These are phyloP conservation scores for Eucalyptus camaldulensis DNA, from an alignment of 345 rosid genomes.

Conservation along the genomic window DNA sequence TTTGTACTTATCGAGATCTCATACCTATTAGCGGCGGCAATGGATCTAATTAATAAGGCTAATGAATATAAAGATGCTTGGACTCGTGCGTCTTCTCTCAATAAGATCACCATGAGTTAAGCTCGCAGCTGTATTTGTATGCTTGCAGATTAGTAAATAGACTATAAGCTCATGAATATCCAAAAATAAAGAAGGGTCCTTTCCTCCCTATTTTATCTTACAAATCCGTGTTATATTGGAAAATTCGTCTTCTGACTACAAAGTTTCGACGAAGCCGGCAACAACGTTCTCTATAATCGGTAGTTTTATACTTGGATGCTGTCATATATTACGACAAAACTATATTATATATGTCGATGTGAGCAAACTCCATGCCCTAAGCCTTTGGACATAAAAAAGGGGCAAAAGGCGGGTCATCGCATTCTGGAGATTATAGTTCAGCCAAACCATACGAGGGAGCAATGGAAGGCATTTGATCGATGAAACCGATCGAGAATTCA, in stretches of 20 bases:
- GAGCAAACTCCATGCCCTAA: neutral
- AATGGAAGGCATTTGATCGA: neutral
- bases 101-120: neutral
- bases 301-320: neutral
- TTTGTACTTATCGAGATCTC: neutral
- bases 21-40: neutral
- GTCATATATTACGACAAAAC: neutral
- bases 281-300: neutral
- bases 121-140: neutral
- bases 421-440: neutral
- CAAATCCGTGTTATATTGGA: neutral
- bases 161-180: neutral
- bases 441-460: neutral
- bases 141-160: neutral
- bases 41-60: neutral
- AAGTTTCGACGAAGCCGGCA: neutral
- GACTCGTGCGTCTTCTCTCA: neutral
- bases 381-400: neutral
- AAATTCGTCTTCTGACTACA: neutral
- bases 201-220: neutral
- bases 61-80: neutral
- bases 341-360: neutral
- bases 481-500: neutral
- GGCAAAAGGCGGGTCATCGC: neutral
- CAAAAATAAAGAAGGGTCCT: neutral